Conservation (phyloP, 805 yeast genomes). For the Wickerhamomyces bisporus region DNA sequence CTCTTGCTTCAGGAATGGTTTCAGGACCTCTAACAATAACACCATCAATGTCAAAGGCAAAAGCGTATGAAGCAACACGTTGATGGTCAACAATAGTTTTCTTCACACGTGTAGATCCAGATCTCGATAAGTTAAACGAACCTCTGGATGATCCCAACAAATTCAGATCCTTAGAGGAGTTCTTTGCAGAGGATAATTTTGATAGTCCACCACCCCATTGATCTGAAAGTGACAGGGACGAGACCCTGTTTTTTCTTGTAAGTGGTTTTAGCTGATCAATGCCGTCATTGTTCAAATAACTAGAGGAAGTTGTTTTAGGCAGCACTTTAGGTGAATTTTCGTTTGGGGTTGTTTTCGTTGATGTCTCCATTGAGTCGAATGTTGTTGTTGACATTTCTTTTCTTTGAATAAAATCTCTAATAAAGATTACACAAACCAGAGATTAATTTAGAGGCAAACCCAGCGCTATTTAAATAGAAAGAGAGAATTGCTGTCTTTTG, state of each 20-base stretch:
- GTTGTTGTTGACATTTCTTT: slow-evolving; percentile 1
- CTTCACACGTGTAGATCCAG: slow-evolving; percentile 33
- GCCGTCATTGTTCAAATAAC: slow-evolving; percentile 69
- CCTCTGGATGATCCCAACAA: slow-evolving; percentile 20
- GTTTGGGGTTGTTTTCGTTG: slow-evolving; percentile 16
- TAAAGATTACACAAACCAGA: background rate
- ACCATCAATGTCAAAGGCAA: slow-evolving; percentile 92
- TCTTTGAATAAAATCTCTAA: background rate
- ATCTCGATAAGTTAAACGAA: slow-evolving; percentile 17
- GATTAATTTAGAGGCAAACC: too few relatives aligned
- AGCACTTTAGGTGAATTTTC: slow-evolving; percentile 9
- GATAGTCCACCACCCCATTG: slow-evolving; percentile 50
- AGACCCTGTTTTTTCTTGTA: slow-evolving; percentile 55
- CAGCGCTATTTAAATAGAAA: too few relatives aligned
- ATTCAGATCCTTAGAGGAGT: slow-evolving; percentile 24
- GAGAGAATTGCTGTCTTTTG: too few relatives aligned
- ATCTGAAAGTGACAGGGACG: slow-evolving; percentile 64
- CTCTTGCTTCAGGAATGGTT: slow-evolving; percentile 74
- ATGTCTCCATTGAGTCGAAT: slow-evolving; percentile 7
- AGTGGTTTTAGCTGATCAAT: slow-evolving; percentile 63
- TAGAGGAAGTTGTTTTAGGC: slow-evolving; percentile 41
- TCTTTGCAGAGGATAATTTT: slow-evolving; percentile 22
- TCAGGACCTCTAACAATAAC: slow-evolving; percentile 82
- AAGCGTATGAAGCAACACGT: slow-evolving; percentile 77
- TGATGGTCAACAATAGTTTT: slow-evolving; percentile 58